These are phyloP conservation scores for Trametes coccinea DNA, from an alignment of 768 basidiomycete genomes.

Conservation along the genomic window DNA sequence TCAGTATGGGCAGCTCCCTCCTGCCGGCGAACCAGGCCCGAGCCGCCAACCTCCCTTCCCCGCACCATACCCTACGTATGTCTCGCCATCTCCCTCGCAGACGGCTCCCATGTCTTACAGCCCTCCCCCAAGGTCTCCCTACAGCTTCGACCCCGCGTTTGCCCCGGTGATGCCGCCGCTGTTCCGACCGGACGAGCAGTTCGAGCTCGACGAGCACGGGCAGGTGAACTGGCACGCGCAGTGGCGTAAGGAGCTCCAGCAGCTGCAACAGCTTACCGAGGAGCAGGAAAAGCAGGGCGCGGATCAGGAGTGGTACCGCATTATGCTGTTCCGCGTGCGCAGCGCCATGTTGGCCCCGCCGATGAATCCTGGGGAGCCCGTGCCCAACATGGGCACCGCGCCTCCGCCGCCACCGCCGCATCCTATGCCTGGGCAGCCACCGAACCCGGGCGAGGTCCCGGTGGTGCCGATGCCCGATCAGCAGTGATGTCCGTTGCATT, in stretches of 20 bases:
- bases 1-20: conserved; percentile 59
- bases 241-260: conserved; percentile 79
- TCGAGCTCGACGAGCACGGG: conserved; percentile 77
- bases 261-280: conserved; percentile 70
- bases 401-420: conserved; percentile 23
- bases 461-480: conserved; percentile 20
- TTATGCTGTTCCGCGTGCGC: conserved; percentile 82
- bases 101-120: neutral
- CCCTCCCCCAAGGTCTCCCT: conserved; percentile 5
- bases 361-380: conserved; percentile 24
- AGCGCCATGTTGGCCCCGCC: conserved; percentile 61
- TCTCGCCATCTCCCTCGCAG: neutral
- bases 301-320: conserved; percentile 82
- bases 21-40: conserved; percentile 56
- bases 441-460: conserved; percentile 25
- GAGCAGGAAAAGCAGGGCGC: conserved; percentile 83
- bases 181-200: conserved; percentile 60
- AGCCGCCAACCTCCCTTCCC: conserved; percentile 60
- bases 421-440: conserved; percentile 26
- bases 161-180: conserved; percentile 61
- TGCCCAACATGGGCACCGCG: conserved; percentile 20
- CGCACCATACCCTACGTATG: conserved; percentile 58
- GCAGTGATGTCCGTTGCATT: neutral
- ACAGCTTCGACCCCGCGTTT: conserved; percentile 74
- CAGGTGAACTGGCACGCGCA: conserved; percentile 78